Evolutionary conservation across 1,139 yeast genomes (phyloP), one percentile per base, ranked within the genome.

Genomic region (Spencermartinsiella ligniputridi): DNA sequence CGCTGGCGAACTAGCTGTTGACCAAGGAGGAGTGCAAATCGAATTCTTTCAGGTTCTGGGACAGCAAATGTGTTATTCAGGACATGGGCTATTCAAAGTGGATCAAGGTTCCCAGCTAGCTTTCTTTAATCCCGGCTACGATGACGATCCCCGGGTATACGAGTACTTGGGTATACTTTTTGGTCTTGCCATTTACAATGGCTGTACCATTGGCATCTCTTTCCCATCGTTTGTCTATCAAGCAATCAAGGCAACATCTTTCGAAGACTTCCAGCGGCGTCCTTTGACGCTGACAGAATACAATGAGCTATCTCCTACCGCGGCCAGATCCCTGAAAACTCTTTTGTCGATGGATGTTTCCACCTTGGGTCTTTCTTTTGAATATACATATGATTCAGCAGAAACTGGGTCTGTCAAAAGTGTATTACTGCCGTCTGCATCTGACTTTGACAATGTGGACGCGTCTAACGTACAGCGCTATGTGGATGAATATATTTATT

Each of bases 1-100:
- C 1, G 43, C 37, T 3, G 56, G 56, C 5, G 60, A 57, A 27
- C 33, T 57, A 9, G 62, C 57, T 13, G 44, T 56, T 2, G 66
- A 61, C 35, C 56, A 54, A 8, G 66, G 66, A 13, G 66, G 66
- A 3, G 60, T 60, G 4, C 62, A 59, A 40, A 46, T 51, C 21
- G 66, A 61, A 41, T 56, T 60, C 17, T 61, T 61, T 46, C 52
- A 53, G 11, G 40, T 43, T 9, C 36, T 61, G 12, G 64, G 57
- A 3, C 38, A 42, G 27, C 47, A 48, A 27, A 24, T 60, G 34
- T 35, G 52, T 19, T 29, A 44, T 13, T 41, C 53, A 1, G 44
- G 34, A 18, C 38, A 42, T 20, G 37, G 39, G 11, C 43, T 51
- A 19, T 54, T 58, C 35, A 34, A 35, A 3, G 24, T 24, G 12